Evolutionary conservation across 176 grass and related monocot genomes (phyloP).

Genomic region (Oropetium thomaeum): DNA sequence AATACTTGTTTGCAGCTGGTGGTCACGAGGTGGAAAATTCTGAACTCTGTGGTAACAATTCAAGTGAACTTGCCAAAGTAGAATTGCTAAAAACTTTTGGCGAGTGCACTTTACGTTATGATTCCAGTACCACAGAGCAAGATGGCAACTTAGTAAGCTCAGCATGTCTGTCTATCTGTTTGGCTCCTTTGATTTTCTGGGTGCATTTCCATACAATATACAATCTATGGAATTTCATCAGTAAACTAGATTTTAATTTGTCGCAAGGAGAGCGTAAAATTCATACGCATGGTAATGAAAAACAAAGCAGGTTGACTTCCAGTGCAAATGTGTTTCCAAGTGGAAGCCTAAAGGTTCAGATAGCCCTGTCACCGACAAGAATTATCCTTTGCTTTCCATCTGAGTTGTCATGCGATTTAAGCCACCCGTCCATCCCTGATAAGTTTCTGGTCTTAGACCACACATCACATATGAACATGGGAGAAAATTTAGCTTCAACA

Average conservation of each 20-base stretch:
- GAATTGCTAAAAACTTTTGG: constrained; percentile 80
- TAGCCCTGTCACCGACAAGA: constrained; percentile 56
- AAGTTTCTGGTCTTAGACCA: constrained; percentile 83
- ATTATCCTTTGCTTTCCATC: constrained; percentile 79
- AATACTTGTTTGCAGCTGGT: constrained; percentile 42
- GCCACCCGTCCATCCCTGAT: constrained; percentile 51
- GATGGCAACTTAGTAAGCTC: constrained; percentile 48
- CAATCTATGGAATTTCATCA: constrained; percentile 64
- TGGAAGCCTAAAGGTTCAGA: constrained; percentile 53
- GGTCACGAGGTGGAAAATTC: constrained; percentile 35
- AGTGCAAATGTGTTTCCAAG: constrained; percentile 31
- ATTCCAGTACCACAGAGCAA: constrained; percentile 59
- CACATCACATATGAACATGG: constrained; percentile 36
- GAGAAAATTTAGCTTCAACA: constrained; percentile 31
- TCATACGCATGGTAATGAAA: constrained; percentile 30
- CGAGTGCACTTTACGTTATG: constrained; percentile 55
- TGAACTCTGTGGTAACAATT: constrained; percentile 29
- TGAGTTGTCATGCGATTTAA: constrained; percentile 51
- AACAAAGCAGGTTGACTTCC: constrained; percentile 26
- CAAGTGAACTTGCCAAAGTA: constrained; percentile 55
- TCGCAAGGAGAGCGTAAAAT: constrained; percentile 29
- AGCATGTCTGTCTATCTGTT: constrained; percentile 56
- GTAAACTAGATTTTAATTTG: constrained; percentile 45
- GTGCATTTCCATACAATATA: constrained; percentile 80
- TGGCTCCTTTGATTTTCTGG: constrained; percentile 79